These are phyloP conservation scores for Aspergillus ustus DNA, from an alignment of 2,329 filamentous ascomycete genomes.

Conservation along the genomic window DNA sequence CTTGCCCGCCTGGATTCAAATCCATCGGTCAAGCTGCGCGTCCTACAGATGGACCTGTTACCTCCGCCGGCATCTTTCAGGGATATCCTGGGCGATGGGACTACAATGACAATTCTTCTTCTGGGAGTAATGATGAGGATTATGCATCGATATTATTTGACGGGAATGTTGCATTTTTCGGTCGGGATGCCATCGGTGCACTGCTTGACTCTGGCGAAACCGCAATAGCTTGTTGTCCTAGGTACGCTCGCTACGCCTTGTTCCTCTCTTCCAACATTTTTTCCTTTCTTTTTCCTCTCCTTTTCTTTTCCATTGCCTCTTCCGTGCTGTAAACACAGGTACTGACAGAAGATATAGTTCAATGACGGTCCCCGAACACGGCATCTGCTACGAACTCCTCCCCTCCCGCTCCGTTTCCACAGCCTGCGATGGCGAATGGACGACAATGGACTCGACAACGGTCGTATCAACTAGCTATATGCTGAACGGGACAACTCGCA, in stretches of 20 bases:
- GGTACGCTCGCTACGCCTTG: not conserved
- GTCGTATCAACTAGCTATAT: not conserved
- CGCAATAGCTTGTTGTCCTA: not conserved
- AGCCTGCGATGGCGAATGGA: not conserved
- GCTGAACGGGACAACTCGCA: not conserved
- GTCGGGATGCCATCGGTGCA: not conserved
- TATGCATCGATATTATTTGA: no score
- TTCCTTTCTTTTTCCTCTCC: no score
- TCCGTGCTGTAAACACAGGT: no score
- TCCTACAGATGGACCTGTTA: not conserved
- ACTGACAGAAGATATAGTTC: not conserved
- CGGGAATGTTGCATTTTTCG: not conserved
- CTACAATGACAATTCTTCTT: not conserved
- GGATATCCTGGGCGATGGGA: not conserved
- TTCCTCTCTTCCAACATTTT: not conserved
- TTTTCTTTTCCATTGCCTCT: not conserved
- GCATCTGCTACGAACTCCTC: not conserved
- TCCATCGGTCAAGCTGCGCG: not conserved
- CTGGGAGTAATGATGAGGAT: not conserved
- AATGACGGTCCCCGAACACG: not conserved
- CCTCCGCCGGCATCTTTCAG: not conserved
- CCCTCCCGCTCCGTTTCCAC: not conserved
- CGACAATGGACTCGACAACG: not conserved
- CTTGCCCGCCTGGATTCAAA: not conserved
- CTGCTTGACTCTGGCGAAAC: not conserved